A percentile compares a stretch with the other conserved stretches of the same genome.
Conservation (phyloP, 2,329 filamentous ascomycete species). For the Ilyonectria mors-panacis region DNA sequence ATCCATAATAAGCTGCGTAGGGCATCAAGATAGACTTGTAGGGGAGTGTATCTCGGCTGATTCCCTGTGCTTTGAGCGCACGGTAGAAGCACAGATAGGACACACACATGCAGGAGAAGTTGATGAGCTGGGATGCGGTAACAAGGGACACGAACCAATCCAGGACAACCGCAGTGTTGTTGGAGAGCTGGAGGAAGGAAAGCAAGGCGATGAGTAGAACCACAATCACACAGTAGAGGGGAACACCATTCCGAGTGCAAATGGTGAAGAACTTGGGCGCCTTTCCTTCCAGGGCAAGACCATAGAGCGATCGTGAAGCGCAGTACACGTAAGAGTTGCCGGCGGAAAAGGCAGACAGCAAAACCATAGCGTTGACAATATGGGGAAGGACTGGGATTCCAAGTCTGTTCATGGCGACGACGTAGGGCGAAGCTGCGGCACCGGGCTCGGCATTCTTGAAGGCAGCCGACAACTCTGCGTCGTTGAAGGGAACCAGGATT, state of each 20-base stretch:
- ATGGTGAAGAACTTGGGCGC: constrained; percentile 72
- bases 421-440: constrained; percentile 78
- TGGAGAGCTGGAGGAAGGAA: constrained; percentile 80
- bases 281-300: constrained; percentile 77
- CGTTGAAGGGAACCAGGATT: constrained; percentile 79
- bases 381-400: constrained; percentile 75
- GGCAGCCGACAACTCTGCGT: constrained; percentile 71
- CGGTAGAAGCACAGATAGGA: constrained; percentile 82
- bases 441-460: constrained; percentile 73
- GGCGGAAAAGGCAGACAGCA: constrained; percentile 77
- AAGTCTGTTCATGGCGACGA: constrained; percentile 78
- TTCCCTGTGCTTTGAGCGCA: constrained; percentile 77
- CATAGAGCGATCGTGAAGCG: constrained; percentile 77
- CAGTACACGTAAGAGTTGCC: constrained; percentile 77
- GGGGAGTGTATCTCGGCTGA: constrained; percentile 77
- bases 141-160: constrained; percentile 79
- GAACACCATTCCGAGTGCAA: constrained; percentile 77
- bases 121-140: constrained; percentile 82
- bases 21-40: constrained; percentile 80
- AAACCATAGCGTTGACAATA: constrained; percentile 80
- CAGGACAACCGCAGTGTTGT: constrained; percentile 76
- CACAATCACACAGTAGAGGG: constrained; percentile 78
- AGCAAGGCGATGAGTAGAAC: constrained; percentile 79
- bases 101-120: constrained; percentile 78
- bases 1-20: constrained; percentile 77